Evolutionary conservation across 139 green algal genomes (phyloP).

Genomic region (Prasinococcaceae sp.): DNA sequence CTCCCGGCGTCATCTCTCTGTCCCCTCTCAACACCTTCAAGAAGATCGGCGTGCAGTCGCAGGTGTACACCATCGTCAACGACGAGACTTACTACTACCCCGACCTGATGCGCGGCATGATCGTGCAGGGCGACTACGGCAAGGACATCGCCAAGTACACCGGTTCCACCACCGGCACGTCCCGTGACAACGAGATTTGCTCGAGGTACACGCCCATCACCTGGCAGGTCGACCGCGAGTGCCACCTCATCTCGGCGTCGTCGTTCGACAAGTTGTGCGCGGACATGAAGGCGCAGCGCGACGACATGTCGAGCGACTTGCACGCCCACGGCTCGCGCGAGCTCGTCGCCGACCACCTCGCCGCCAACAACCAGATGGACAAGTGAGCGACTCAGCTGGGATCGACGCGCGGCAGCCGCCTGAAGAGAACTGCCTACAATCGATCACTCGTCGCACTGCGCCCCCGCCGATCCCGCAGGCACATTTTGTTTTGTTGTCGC

Average conservation of each 20-base stretch:
- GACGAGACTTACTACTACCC: conserved; percentile 19
- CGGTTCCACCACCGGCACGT: conserved; percentile 13
- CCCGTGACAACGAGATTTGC: conserved; percentile 11
- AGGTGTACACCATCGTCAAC: conserved; percentile 17
- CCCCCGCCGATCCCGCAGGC: no score
- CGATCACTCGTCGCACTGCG: no score
- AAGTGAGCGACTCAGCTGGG: no score
- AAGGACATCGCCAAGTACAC: conserved; percentile 15
- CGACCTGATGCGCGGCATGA: conserved; percentile 14
- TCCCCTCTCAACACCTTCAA: conserved; percentile 1
- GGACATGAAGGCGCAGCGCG: conserved; percentile 8
- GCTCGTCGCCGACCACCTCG: not conserved
- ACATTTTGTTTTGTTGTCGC: no score
- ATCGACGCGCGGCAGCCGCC: no score
- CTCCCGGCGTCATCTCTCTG: not conserved
- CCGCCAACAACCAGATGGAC: conserved; percentile 12
- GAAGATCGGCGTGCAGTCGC: conserved; percentile 12
- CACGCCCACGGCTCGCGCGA: conserved; percentile 6
- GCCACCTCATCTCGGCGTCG: conserved; percentile 10
- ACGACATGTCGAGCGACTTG: conserved; percentile 14
- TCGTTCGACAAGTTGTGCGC: conserved; percentile 15
- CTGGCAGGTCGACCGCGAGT: conserved; percentile 11
- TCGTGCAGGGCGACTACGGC: conserved; percentile 7
- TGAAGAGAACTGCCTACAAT: no score
- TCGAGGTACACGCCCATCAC: conserved; percentile 9